Evolutionary conservation across 495 filamentous ascomycete species (phyloP), one percentile per base, ranked within the genome.

Genomic region (Geopyxis carbonaria): DNA sequence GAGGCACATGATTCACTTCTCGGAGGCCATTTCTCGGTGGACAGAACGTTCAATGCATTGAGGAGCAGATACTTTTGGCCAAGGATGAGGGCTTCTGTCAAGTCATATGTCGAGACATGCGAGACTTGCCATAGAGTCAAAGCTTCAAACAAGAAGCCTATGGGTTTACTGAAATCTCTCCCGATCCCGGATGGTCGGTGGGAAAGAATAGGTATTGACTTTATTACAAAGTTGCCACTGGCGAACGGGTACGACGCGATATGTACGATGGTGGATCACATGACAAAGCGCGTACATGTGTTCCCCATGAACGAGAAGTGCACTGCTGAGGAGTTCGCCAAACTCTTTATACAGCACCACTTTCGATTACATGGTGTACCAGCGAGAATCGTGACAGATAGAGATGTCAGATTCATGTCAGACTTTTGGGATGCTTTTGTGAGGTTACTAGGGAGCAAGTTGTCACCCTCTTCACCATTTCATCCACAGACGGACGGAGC

Each of bases 141-240:
- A n/a, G 15, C 35, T 18, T 7, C 25, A 3, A 5, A 28, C 7
- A 23, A 40, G 18, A 14, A 7, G 21, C 22, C 25, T 3, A 24
- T 40, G 4, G 56, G 53, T 11, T 14, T 51, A 1, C 33, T 60
- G 0, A 18, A 30, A 3, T 47, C 47, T 0, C 24, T 58, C 1
- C 37, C 38, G 4, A 35, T 54, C 0, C 50, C 47, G 0, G 1
- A 52, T 10, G 7, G 25, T 2, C 38, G 30, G 1, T 60, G 45
- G 53, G 4, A 41, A 30, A 29, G 57, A 28, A 24, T 60, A 9
- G 46, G 19, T 0, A 55, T 58, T 27, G 47, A 60, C 27, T 57
- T 60, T 22, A 42, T 59, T 15, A 50, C 42, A 1, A 34, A 37
- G 8, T 27, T 47, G 13, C 47, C 42, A 4, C 9, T 15, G 1